A percentile compares a stretch with the other conserved stretches of the same genome.
Evolutionary conservation across 2,329 filamentous ascomycete species (phyloP).

Genomic region (Talaromyces sp.): DNA sequence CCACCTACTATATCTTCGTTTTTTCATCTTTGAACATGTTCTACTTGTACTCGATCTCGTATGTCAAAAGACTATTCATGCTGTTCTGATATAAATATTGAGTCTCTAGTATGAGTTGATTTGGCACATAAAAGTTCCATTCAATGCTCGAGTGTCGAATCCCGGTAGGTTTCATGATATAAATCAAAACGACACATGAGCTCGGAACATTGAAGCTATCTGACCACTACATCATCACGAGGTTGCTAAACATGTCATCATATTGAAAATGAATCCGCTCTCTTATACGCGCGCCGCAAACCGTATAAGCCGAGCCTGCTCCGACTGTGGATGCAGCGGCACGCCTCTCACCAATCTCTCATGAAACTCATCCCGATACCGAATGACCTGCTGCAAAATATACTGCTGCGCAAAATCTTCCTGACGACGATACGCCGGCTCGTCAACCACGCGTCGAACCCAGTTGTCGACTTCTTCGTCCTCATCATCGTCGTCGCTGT

Average conservation of each 20-base stretch:
- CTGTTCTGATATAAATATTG: neutral
- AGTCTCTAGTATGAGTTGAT: neutral
- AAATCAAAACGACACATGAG: no score
- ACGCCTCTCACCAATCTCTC: neutral
- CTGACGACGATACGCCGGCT: slow-evolving; percentile 1
- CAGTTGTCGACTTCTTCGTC: neutral
- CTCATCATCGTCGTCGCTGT: slow-evolving; percentile 33
- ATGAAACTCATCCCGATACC: neutral
- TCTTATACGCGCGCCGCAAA: neutral
- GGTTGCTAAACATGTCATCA: neutral
- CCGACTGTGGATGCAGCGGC: neutral
- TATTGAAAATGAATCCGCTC: neutral
- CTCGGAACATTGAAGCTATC: neutral
- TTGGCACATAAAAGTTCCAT: neutral
- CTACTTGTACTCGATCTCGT: no score
- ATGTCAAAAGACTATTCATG: no score
- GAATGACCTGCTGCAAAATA: neutral
- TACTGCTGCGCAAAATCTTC: slow-evolving; percentile 4
- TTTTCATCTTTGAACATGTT: neutral
- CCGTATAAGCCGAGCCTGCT: neutral
- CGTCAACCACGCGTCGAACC: neutral
- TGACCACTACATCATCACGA: neutral
- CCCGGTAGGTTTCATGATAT: neutral
- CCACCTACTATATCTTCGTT: slow-evolving; percentile 3
- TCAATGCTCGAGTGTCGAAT: neutral